A percentile compares a stretch with the other conserved stretches of the same genome.
Conservation (phyloP, 805 yeast species). For the Ogataea glucozyma region DNA sequence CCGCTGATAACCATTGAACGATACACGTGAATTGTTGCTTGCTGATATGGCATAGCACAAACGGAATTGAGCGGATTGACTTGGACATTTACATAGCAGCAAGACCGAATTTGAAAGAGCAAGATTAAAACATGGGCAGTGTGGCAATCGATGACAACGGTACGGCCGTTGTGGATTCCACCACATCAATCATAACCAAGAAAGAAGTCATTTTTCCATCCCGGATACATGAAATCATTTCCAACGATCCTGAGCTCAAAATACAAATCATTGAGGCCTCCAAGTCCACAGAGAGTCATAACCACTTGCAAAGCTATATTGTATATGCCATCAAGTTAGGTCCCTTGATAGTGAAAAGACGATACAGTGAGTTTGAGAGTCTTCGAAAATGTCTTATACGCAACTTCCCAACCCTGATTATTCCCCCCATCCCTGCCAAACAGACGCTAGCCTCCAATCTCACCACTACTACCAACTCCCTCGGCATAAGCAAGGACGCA, state of each 20-base stretch:
- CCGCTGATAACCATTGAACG: no score
- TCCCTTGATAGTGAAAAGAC: constrained; percentile 63
- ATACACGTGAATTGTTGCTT: no score
- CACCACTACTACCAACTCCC: constrained; percentile 31
- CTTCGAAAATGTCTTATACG: constrained; percentile 69
- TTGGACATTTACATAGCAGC: neutral
- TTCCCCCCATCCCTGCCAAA: constrained; percentile 94
- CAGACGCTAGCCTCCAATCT: constrained; percentile 53
- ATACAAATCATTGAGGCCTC: constrained; percentile 72
- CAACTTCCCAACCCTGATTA: constrained; percentile 74
- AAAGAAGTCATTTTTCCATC: constrained; percentile 26
- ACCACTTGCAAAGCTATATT: constrained; percentile 50
- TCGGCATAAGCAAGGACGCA: constrained; percentile 22
- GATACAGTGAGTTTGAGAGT: constrained; percentile 91
- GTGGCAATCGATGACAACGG: constrained; percentile 7
- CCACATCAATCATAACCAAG: constrained; percentile 22
- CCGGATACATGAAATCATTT: constrained; percentile 29
- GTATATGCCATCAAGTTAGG: constrained; percentile 79
- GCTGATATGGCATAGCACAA: no score
- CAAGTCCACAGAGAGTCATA: constrained; percentile 76
- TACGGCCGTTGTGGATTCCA: constrained; percentile 21
- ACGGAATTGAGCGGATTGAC: no score
- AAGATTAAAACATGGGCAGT: constrained; percentile 3
- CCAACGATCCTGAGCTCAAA: constrained; percentile 15
- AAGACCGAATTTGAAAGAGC: neutral